Evolutionary conservation across 768 basidiomycete genomes (phyloP).

Genomic region (Termitomyces heimii): DNA sequence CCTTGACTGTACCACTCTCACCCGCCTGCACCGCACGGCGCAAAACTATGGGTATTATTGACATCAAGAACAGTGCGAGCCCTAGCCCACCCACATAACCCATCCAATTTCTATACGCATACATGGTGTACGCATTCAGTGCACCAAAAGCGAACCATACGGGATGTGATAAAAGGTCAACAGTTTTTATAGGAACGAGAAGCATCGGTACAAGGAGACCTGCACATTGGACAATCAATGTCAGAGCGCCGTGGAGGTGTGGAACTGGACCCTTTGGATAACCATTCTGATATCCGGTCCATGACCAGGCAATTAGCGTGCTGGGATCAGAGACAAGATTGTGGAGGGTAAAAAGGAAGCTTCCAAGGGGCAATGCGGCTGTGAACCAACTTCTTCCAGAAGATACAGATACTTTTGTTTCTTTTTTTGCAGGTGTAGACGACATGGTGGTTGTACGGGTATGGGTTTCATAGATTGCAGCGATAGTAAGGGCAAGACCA

Average conservation of each 20-base stretch:
- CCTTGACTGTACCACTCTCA: constrained; percentile 36
- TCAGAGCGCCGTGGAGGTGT: constrained; percentile 63
- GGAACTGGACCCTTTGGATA: constrained; percentile 64
- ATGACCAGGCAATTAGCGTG: constrained; percentile 81
- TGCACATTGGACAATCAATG: constrained; percentile 54
- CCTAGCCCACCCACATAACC: constrained; percentile 67
- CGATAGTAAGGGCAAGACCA: constrained; percentile 50
- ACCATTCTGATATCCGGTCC: constrained; percentile 76
- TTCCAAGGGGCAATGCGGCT: constrained; percentile 54
- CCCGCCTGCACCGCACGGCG: constrained; percentile 36
- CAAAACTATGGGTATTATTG: constrained; percentile 52
- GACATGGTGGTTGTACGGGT: constrained; percentile 28
- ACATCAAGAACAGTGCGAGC: constrained; percentile 58
- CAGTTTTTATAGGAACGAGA: not conserved
- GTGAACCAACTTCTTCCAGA: constrained; percentile 13
- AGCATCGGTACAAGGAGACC: constrained; percentile 43
- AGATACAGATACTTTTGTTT: not conserved
- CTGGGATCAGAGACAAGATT: constrained; percentile 69
- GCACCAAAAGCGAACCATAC: constrained; percentile 51
- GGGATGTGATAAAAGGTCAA: constrained; percentile 35
- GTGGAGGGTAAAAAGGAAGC: constrained; percentile 66
- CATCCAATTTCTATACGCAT: constrained; percentile 55
- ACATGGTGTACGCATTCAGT: constrained; percentile 49
- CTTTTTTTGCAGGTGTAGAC: not conserved
- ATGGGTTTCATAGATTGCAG: constrained; percentile 53